phyloP scores from a whole-genome alignment of 225 moss, liverwort and hornwort genomes.

The Ulota crispa region DNA sequence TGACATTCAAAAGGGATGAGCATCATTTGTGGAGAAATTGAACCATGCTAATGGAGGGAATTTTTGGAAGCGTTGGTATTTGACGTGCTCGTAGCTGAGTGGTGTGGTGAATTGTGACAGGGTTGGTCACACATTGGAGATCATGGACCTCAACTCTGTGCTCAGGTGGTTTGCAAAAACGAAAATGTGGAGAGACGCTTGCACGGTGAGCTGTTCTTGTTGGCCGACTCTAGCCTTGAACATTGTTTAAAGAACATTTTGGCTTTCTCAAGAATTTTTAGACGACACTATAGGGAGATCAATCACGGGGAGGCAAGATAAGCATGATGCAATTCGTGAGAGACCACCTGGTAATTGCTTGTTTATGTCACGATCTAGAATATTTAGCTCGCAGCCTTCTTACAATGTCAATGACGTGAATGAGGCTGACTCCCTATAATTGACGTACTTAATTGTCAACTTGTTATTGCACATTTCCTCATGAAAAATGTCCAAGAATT shows the following conservation, averaged over 20 bases:
- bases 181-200: slow-evolving; percentile 64
- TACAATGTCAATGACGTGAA: background rate
- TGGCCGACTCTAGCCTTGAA: background rate
- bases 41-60: background rate
- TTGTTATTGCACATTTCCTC: background rate
- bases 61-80: background rate
- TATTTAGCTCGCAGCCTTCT: background rate
- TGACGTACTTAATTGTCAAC: background rate
- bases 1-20: background rate
- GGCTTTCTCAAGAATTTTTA: background rate
- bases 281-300: background rate
- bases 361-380: background rate
- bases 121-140: slow-evolving; percentile 63
- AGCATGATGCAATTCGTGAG: background rate
- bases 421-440: background rate
- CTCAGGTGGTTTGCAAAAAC: slow-evolving; percentile 60
- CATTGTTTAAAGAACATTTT: background rate
- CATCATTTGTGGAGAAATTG: background rate
- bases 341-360: background rate
- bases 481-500: background rate
- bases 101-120: slow-evolving; percentile 35
- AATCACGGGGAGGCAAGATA: background rate
- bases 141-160: slow-evolving; percentile 69
- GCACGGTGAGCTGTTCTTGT: slow-evolving; percentile 42
- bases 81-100: background rate